These are phyloP conservation scores for Macrotyloma uniflorum DNA, from an alignment of 306 rosid genomes.

Conservation along the genomic window DNA sequence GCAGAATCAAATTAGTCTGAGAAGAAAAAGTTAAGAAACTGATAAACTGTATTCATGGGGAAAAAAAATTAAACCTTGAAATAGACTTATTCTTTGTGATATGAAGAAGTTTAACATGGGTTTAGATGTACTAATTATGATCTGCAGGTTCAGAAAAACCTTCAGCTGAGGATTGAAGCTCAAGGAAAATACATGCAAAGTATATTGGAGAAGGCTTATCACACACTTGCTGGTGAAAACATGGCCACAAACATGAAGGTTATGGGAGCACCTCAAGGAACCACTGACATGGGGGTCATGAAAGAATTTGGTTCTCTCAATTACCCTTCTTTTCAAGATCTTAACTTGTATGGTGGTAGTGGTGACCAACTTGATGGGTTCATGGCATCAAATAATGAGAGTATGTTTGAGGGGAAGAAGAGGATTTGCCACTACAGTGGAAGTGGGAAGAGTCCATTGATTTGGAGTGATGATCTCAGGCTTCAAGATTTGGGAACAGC, in stretches of 20 bases:
- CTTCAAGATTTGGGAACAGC: slow-evolving; percentile 82
- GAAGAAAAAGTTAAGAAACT: no score
- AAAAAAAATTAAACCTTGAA: no score
- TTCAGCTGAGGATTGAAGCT: slow-evolving; percentile 97
- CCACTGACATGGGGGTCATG: slow-evolving; percentile 59
- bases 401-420: slow-evolving; percentile 63
- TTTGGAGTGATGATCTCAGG: slow-evolving; percentile 86
- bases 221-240: slow-evolving; percentile 96
- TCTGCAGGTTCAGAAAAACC: slow-evolving; percentile 87
- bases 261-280: slow-evolving; percentile 49
- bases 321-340: slow-evolving; percentile 90
- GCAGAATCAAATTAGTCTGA: no score
- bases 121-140: slow-evolving; percentile 13
- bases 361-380: slow-evolving; percentile 71
- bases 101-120: slow-evolving; percentile 8
- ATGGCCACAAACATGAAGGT: slow-evolving; percentile 66
- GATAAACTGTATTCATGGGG: no score
- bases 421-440: slow-evolving; percentile 64
- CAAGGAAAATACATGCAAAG: slow-evolving; percentile 99
- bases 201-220: slow-evolving; percentile 94
- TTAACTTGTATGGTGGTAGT: slow-evolving; percentile 52
- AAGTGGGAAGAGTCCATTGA: slow-evolving; percentile 79
- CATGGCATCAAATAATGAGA: slow-evolving; percentile 44
- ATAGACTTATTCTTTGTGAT: no score
- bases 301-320: slow-evolving; percentile 73